A percentile compares a stretch with the other conserved stretches of the same genome.
Evolutionary conservation across 331 rosid species (phyloP).

Genomic region (Quercus tomentella): DNA sequence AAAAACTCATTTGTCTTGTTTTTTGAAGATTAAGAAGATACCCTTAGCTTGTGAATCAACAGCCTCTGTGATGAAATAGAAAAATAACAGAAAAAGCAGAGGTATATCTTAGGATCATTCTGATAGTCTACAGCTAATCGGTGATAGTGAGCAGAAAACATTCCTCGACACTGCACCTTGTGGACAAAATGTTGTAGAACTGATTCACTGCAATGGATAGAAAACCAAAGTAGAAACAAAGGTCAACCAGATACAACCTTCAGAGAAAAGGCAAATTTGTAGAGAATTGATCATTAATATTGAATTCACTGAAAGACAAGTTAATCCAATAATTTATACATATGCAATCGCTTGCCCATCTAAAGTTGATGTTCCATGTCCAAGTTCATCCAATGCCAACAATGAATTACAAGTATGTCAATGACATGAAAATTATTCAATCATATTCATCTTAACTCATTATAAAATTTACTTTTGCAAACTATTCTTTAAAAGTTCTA

Average conservation of each 20-base stretch:
- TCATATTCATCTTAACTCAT: background rate
- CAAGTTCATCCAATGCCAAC: slow-evolving; percentile 95
- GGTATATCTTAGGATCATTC: slow-evolving; percentile 64
- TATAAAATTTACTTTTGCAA: background rate
- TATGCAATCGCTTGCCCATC: slow-evolving; percentile 99
- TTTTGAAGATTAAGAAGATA: too few relatives aligned
- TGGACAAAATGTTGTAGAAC: slow-evolving; percentile 91
- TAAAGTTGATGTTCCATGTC: slow-evolving; percentile 94
- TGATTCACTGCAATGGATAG: slow-evolving; percentile 56
- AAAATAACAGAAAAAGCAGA: background rate
- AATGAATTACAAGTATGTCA: slow-evolving; percentile 52
- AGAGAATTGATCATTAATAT: slow-evolving; percentile 2
- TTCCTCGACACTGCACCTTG: slow-evolving; percentile 80
- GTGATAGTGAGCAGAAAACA: slow-evolving; percentile 92
- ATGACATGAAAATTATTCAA: slow-evolving; percentile 9
- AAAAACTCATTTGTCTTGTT: too few relatives aligned
- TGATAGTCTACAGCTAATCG: slow-evolving; percentile 64
- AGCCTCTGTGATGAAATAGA: too few relatives aligned
- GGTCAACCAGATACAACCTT: background rate
- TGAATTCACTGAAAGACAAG: slow-evolving; percentile 9
- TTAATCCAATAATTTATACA: slow-evolving; percentile 26
- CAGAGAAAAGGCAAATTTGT: background rate
- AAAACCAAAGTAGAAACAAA: slow-evolving; percentile 16
- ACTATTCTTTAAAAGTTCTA: background rate
- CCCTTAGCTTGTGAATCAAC: too few relatives aligned